Percentiles rank a stretch among this genome's conserved stretches.
These are phyloP conservation scores for Grigorovia yakushimaensis DNA, from an alignment of 805 yeast species.

Conservation along the genomic window DNA sequence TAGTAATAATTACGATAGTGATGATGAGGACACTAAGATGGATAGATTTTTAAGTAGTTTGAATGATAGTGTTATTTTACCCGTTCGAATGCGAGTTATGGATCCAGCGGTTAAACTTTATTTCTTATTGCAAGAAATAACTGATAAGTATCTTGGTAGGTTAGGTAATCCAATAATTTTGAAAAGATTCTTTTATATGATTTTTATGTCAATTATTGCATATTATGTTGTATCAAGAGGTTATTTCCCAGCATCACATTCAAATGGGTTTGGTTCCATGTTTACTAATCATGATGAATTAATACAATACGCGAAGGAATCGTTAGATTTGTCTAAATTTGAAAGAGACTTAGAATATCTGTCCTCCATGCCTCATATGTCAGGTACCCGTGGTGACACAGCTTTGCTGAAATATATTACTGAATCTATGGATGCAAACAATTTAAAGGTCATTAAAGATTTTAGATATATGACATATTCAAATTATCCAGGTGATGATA, in stretches of 20 bases:
- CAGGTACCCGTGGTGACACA: constrained; percentile 83
- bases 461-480: constrained; percentile 44
- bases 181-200: constrained; percentile 63
- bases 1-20: not conserved
- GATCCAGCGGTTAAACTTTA: constrained; percentile 40
- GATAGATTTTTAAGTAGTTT: constrained; percentile 15
- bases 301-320: constrained; percentile 37
- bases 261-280: constrained; percentile 39
- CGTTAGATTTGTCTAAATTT: constrained; percentile 47
- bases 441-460: constrained; percentile 36
- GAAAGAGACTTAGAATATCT: constrained; percentile 61
- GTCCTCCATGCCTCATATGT: constrained; percentile 72
- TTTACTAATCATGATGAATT: constrained; percentile 53
- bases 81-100: constrained; percentile 32
- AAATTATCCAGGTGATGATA: constrained; percentile 39
- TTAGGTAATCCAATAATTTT: constrained; percentile 84
- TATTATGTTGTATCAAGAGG: constrained; percentile 53
- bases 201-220: constrained; percentile 48
- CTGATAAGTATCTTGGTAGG: constrained; percentile 50
- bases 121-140: constrained; percentile 28
- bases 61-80: constrained; percentile 27
- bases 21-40: constrained; percentile 8
- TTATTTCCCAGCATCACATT: constrained; percentile 35
- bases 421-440: constrained; percentile 47
- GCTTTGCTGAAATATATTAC: constrained; percentile 59